Evolutionary conservation across 1,139 yeast genomes (phyloP).

Genomic region (Hansenula sp.): DNA sequence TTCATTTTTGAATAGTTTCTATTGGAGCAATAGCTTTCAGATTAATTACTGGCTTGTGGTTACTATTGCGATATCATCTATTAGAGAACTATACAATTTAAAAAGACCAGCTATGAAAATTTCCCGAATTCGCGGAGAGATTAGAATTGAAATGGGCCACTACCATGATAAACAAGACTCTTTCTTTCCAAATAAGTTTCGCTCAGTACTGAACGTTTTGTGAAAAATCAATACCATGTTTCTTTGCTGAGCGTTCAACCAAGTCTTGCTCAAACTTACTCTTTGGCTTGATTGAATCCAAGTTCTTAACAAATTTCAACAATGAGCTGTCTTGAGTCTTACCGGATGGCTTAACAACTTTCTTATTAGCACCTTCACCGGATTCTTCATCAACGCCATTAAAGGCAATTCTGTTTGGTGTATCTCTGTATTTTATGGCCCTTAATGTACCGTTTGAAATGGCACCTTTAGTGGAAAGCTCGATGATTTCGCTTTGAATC

Average conservation of each 20-base stretch:
- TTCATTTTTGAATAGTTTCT: too few relatives aligned
- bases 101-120: too few relatives aligned
- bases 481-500: constrained; percentile 36
- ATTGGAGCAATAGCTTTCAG: too few relatives aligned
- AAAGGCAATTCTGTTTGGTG: constrained; percentile 40
- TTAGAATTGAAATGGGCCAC: too few relatives aligned
- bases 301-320: not conserved
- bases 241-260: constrained; percentile 5
- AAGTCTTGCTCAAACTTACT: constrained; percentile 2
- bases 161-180: too few relatives aligned
- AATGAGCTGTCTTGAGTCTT: not conserved
- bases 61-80: too few relatives aligned
- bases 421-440: constrained; percentile 29
- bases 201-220: not conserved
- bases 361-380: constrained; percentile 8
- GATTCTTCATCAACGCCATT: constrained; percentile 27
- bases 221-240: constrained; percentile 5
- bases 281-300: not conserved
- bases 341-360: not conserved
- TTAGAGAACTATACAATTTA: too few relatives aligned
- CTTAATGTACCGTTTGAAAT: not conserved
- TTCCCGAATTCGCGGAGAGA: not conserved
- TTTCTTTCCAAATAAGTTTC: too few relatives aligned
- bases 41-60: too few relatives aligned
- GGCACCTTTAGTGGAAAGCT: constrained; percentile 30